A percentile compares a stretch with the other conserved stretches of the same genome.
phyloP scores from a whole-genome alignment of 305 asterid species.

The Solanum hybrid region DNA sequence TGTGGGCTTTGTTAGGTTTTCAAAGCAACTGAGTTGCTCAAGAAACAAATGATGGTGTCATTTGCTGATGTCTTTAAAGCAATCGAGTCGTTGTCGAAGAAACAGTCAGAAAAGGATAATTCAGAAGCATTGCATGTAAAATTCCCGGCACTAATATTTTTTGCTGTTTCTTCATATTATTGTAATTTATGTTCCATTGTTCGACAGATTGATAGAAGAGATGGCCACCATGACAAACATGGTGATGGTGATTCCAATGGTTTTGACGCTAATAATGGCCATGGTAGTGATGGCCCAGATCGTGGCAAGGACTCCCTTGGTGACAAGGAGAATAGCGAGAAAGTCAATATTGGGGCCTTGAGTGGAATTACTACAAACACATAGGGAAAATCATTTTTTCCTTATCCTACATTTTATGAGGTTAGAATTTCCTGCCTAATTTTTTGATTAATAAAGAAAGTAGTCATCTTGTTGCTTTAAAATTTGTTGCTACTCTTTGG shows the following conservation, averaged over 20 bases:
- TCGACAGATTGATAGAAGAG: conserved; percentile 1
- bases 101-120: background rate
- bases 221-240: background rate
- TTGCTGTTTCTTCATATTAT: background rate
- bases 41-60: conserved; percentile 5
- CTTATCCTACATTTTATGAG: background rate
- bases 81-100: background rate
- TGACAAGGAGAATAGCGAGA: background rate
- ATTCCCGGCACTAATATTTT: background rate
- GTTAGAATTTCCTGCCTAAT: background rate
- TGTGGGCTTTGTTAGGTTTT: background rate
- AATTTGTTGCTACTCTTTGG: background rate
- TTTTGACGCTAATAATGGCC: background rate
- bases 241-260: background rate
- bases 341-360: background rate
- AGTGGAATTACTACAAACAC: background rate
- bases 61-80: conserved; percentile 2
- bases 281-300: background rate
- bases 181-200: background rate
- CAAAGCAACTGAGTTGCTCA: background rate
- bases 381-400: background rate
- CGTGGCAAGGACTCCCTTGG: background rate
- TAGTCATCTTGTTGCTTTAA: background rate
- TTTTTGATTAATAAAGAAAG: background rate
- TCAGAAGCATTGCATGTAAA: background rate